Conservation (phyloP, 805 yeast species). For the Metschnikowia corniflorae region DNA sequence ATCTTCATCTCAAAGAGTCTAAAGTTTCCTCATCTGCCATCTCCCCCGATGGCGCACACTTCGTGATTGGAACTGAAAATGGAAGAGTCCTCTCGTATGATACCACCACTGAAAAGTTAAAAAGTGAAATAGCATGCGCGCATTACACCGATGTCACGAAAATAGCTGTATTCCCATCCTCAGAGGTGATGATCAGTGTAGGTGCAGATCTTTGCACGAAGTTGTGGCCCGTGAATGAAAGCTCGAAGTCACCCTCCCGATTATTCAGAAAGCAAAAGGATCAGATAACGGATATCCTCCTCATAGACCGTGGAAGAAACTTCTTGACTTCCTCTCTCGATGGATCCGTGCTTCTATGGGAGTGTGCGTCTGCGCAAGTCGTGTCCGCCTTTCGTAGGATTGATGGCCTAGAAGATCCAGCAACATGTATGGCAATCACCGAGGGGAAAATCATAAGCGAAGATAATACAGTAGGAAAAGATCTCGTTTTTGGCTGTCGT, state of each 20-base stretch:
- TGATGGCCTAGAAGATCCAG: slow-evolving; percentile 19
- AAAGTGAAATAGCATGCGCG: slow-evolving; percentile 28
- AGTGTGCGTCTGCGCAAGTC: slow-evolving; percentile 53
- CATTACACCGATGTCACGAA: slow-evolving; percentile 49
- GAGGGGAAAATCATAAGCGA: slow-evolving; percentile 1
- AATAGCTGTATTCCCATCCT: slow-evolving; percentile 58
- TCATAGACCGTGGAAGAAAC: slow-evolving; percentile 67
- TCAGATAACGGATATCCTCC: slow-evolving; percentile 44
- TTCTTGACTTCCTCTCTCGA: slow-evolving; percentile 53
- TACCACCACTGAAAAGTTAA: slow-evolving; percentile 1
- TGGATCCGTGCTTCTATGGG: slow-evolving; percentile 64
- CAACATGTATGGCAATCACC: slow-evolving; percentile 14
- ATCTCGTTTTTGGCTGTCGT: slow-evolving; percentile 45
- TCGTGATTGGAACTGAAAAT: slow-evolving; percentile 10
- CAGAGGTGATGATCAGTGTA: slow-evolving; percentile 54
- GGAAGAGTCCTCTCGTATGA: slow-evolving; percentile 10
- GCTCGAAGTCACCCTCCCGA: slow-evolving; percentile 27
- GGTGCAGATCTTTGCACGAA: slow-evolving; percentile 59
- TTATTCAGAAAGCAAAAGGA: slow-evolving; percentile 48
- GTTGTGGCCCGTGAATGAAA: slow-evolving; percentile 49
- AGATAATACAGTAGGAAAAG: slow-evolving; percentile 4
- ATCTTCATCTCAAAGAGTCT: slow-evolving; percentile 1
- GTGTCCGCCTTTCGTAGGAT: slow-evolving; percentile 35
- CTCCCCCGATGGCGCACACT: slow-evolving; percentile 3
- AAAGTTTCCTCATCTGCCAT: slow-evolving; percentile 9